Base-by-base conservation (phyloP, 139 green algal species). In the Diplosphaera chodatii region DNA sequence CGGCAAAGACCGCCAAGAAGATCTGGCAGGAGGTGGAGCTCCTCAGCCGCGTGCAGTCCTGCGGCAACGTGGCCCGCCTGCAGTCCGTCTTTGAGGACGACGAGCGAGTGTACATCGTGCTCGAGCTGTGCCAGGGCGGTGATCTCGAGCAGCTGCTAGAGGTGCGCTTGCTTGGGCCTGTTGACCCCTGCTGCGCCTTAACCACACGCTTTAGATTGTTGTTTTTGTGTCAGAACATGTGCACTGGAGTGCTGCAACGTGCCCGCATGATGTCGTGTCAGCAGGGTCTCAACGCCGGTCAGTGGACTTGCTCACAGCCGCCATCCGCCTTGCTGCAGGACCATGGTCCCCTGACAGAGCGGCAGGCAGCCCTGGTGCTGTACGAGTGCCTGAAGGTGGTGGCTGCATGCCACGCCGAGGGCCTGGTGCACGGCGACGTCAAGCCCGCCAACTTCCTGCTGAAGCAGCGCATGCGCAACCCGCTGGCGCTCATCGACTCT, bases 401-500 rank as follows among this genome's bases (percentile, higher is more conserved):
- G 5, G 75, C 81, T 23, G 72, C 78, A 22, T 87, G 81, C 73
- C 87, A 92, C 71, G 70, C 63, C 15, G 59, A 78, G 30, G 33
- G 74, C n/a, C 30, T 85, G 29, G 65, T 77, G 20, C 82, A 87
- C 40, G 81, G 85, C 13, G 86, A 91, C 75, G 76, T 90, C 40
- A 91, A 91, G 81, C 84, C 86, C 4, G 74, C 78, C 34, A 91
- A 91, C 73, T 87, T 91, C 30, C 72, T 91, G 70, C 67, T 90
- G 31, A 74, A 72, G 30, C 48, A 63, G 25, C 3, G 30, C 32
- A 37, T 74, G 66, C 34, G 63, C 33, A 67, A 78, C 55, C 41
- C 76, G 13, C n/a, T 64, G 25, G 48, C 22, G 2, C 67, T 64
- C 20, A 68, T 75, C 34, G 73, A 72, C 6, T 55, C 71, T 5